phyloP scores from a whole-genome alignment of 371 early-diverging fungal genomes.

The Cokeromyces recurvatus region DNA sequence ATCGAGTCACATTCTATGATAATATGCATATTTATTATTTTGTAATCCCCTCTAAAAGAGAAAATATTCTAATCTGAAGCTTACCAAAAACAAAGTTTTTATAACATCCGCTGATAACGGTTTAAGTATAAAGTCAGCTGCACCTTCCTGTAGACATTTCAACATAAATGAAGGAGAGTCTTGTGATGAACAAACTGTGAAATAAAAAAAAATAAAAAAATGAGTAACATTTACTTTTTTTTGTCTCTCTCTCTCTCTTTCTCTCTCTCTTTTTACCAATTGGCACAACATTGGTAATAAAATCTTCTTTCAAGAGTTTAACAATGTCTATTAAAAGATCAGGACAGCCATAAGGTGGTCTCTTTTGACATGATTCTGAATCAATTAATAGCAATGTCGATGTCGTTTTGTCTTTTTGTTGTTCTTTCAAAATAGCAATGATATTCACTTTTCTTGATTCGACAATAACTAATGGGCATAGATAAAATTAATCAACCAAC shows the following conservation, averaged over 20 bases:
- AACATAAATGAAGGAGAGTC: constrained; percentile 39
- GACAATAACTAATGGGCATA: constrained; percentile 8
- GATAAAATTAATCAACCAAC: neutral
- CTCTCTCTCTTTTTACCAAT: constrained; percentile 6
- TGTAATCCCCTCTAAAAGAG: no score
- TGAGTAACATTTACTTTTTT: neutral
- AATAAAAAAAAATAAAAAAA: neutral
- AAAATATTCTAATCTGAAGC: no score
- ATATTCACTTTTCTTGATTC: constrained; percentile 6
- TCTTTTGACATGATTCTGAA: constrained; percentile 9
- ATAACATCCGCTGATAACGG: constrained; percentile 44
- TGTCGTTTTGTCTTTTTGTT: constrained; percentile 4
- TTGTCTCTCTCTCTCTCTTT: neutral
- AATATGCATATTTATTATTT: neutral
- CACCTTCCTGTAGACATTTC: constrained; percentile 45
- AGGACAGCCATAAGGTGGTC: constrained; percentile 12
- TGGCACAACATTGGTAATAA: constrained; percentile 13
- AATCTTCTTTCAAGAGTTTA: constrained; percentile 2
- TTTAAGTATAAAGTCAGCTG: constrained; percentile 55
- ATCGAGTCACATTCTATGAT: constrained; percentile 24
- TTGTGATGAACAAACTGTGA: constrained; percentile 24
- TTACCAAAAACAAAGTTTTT: constrained; percentile 54
- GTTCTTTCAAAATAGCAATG: constrained; percentile 6
- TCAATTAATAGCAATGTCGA: constrained; percentile 19
- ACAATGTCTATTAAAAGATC: constrained; percentile 15